Base-by-base conservation (phyloP, 2,329 filamentous ascomycete species). In the Sclerotinia borealis region DNA sequence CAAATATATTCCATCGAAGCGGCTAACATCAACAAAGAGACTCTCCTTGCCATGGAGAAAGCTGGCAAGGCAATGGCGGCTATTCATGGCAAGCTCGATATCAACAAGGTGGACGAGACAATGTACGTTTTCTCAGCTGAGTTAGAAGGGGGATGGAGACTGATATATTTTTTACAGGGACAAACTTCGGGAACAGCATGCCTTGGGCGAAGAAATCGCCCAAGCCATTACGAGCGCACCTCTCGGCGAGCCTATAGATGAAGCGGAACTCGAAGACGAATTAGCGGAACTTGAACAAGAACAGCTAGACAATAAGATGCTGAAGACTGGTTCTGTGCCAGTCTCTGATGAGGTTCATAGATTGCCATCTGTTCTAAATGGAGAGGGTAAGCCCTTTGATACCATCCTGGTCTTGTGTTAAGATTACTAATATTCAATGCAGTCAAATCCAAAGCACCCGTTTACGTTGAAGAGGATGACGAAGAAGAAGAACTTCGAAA, bases 1-100 rank as follows among this genome's bases (percentile, higher is more conserved):
- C 92, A 99, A 77, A 96, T 98, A 74, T 95, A 95, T 77, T 89
- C 91, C 65, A 98, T 99, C 80, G 95, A 99, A 78, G 92, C 93
- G 54, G 95, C 95, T 66, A 99, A 98, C 76, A 97, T 99, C 81
- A 99, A 99, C 82, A 88, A 93, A 79, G 93, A 97, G 81, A 99
- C 95, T 15, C 82, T 98, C 68, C 85, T 89, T 70, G 93, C 93
- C 9, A 97, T 99, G 92, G 89, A 96, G 84, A 88, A 88, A 75
- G 93, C 95, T 13, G 87, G 91, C 68, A 80, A 87, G 66, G 95
- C 93, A 41, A 98, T 99, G 93, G 89, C 93, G 80, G 81, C 88
- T 68, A 99, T 99, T 71, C 92, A 98, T 76, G 89, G 87, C 71
- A 90, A 90, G 68, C 85, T 98, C 69, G 96, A 91, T 55, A 90